phyloP scores from a whole-genome alignment of 2,329 filamentous ascomycete species.

The Ophidiomyces ophidiicola region DNA sequence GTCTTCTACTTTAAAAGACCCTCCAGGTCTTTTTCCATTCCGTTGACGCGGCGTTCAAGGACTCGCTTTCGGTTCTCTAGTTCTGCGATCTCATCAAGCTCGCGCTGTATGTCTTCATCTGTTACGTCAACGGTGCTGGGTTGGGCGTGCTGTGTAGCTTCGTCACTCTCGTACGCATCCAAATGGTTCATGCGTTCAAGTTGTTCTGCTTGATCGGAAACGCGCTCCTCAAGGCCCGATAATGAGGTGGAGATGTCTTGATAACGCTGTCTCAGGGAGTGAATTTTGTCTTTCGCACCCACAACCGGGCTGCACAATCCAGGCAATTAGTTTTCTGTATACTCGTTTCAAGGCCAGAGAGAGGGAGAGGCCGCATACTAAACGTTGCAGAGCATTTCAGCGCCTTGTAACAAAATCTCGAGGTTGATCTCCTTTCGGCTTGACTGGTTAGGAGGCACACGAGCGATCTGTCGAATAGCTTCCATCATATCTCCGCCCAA shows the following conservation, averaged over 20 bases:
- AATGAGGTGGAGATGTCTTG: slow-evolving; percentile 60
- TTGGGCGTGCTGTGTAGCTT: no score
- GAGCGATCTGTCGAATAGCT: slow-evolving; percentile 53
- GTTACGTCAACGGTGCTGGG: slow-evolving; percentile 24
- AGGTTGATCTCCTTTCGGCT: slow-evolving; percentile 65
- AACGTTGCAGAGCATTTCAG: slow-evolving; percentile 79
- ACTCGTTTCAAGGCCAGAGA: neutral
- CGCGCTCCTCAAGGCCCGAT: slow-evolving; percentile 65
- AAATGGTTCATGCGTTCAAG: slow-evolving; percentile 58
- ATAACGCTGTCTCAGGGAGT: slow-evolving; percentile 57
- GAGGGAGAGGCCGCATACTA: slow-evolving; percentile 44
- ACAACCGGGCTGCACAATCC: slow-evolving; percentile 48
- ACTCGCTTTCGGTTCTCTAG: slow-evolving; percentile 51
- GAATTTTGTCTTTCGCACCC: slow-evolving; percentile 66
- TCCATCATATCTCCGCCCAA: slow-evolving; percentile 78
- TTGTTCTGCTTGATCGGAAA: slow-evolving; percentile 62
- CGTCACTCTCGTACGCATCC: slow-evolving; percentile 44
- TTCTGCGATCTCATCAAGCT: slow-evolving; percentile 45
- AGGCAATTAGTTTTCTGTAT: neutral
- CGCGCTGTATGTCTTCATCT: slow-evolving; percentile 34
- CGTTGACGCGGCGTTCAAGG: slow-evolving; percentile 52
- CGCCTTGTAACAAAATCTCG: slow-evolving; percentile 69
- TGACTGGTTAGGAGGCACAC: slow-evolving; percentile 40
- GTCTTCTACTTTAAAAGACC: slow-evolving; percentile 10
- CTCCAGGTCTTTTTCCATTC: slow-evolving; percentile 43